These are phyloP conservation scores for Chlorociboria aeruginascens DNA, from an alignment of 495 filamentous ascomycete genomes.

Conservation along the genomic window DNA sequence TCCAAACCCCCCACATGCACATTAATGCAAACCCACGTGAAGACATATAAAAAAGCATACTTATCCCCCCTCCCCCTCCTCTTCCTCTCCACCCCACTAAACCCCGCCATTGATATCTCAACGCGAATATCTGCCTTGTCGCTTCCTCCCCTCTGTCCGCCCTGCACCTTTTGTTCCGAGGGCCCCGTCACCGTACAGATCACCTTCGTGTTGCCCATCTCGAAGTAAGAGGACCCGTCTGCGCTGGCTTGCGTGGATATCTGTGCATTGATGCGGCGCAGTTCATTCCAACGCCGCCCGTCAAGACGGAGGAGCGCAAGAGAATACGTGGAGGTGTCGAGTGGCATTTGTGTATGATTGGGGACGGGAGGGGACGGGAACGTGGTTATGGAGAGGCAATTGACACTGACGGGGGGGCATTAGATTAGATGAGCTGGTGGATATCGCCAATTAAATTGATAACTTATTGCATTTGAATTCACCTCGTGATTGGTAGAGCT, in stretches of 20 bases:
- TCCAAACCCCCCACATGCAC: neutral
- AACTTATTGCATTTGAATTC: no score
- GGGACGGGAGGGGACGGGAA: constrained; percentile 1
- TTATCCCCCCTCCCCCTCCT: constrained; percentile 60
- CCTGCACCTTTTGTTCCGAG: constrained; percentile 46
- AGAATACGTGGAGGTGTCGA: constrained; percentile 80
- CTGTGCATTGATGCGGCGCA: constrained; percentile 77
- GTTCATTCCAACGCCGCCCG: constrained; percentile 95
- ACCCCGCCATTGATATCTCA: constrained; percentile 75
- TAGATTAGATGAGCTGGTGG: no score
- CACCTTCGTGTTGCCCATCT: constrained; percentile 94
- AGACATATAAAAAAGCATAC: constrained; percentile 32
- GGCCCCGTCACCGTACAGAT: constrained; percentile 87
- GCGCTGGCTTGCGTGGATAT: constrained; percentile 84
- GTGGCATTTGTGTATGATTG: constrained; percentile 50
- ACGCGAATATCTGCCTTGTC: constrained; percentile 58
- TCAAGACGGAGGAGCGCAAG: constrained; percentile 83
- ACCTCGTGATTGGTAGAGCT: no score
- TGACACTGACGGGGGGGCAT: no score
- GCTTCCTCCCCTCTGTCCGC: constrained; percentile 26
- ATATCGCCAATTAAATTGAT: no score
- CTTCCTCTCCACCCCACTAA: constrained; percentile 78
- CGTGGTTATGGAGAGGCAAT: no score
- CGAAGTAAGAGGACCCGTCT: constrained; percentile 80
- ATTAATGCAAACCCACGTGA: neutral